These are phyloP conservation scores for Russula griseocarnosa DNA, from an alignment of 768 basidiomycete species.

Conservation along the genomic window DNA sequence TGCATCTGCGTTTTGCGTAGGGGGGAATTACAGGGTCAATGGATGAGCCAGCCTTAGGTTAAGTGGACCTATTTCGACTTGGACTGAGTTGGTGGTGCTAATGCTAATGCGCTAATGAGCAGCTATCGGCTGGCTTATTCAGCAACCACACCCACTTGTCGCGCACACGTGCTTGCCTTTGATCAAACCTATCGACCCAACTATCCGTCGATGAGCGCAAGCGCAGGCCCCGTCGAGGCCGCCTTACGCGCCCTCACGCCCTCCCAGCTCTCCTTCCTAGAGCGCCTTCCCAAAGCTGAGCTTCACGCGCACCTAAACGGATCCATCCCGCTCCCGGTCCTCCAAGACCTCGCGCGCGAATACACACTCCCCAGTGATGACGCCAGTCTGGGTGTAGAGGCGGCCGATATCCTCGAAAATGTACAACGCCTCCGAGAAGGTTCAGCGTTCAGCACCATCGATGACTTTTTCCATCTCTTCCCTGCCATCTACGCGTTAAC, in stretches of 20 bases:
- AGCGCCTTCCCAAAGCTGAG: constrained; percentile 71
- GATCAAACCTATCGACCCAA: neutral
- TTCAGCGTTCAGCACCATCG: constrained; percentile 48
- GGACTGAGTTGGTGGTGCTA: too few relatives aligned
- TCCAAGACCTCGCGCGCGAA: constrained; percentile 58
- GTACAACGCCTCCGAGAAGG: constrained; percentile 41
- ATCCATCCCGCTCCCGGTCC: constrained; percentile 63
- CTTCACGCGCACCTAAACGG: constrained; percentile 85
- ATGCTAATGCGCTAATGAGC: too few relatives aligned
- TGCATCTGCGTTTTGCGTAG: too few relatives aligned
- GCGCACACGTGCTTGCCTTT: neutral
- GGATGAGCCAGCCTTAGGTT: too few relatives aligned
- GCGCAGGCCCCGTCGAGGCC: constrained; percentile 34
- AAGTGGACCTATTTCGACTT: too few relatives aligned
- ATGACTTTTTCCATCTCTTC: constrained; percentile 72
- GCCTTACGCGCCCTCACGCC: constrained; percentile 54
- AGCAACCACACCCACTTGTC: too few relatives aligned
- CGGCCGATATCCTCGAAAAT: constrained; percentile 40
- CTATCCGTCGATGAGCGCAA: neutral
- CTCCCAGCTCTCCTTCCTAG: constrained; percentile 55
- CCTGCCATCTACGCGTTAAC: constrained; percentile 77
- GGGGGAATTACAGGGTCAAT: too few relatives aligned
- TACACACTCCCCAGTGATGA: constrained; percentile 27
- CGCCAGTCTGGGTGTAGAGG: neutral
- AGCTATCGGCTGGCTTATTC: too few relatives aligned